Conservation (phyloP, 2,329 filamentous ascomycete species). For the Calonectria crousiana region DNA sequence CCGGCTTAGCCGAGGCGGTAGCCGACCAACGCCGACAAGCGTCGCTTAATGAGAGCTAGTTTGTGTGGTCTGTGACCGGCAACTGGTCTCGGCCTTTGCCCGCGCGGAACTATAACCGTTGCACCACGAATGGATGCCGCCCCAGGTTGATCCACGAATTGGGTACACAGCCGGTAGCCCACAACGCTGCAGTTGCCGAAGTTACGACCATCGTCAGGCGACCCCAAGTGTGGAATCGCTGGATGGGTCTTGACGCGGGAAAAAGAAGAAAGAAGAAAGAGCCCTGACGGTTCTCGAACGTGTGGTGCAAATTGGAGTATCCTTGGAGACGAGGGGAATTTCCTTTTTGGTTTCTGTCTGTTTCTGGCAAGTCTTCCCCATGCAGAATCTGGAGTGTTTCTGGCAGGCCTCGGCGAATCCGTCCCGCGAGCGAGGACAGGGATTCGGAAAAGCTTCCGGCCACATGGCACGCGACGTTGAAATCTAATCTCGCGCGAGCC, state of each 20-base stretch:
- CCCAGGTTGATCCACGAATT: conserved; percentile 4
- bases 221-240: background rate
- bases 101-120: background rate
- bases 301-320: background rate
- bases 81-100: conserved; percentile 13
- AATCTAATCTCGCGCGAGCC: background rate
- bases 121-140: background rate
- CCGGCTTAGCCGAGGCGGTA: conserved; percentile 9
- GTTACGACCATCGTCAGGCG: background rate
- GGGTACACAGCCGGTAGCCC: background rate
- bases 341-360: background rate
- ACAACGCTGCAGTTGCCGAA: background rate
- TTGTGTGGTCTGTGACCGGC: background rate
- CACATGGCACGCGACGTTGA: background rate
- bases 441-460: background rate
- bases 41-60: conserved; percentile 6
- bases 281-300: background rate
- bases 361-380: background rate
- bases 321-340: background rate
- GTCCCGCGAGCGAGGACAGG: background rate
- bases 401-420: background rate
- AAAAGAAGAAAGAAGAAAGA: background rate
- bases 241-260: background rate
- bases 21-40: conserved; percentile 21
- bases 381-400: background rate